phyloP scores from a whole-genome alignment of 306 rosid genomes.

The Prunus davidiana region DNA sequence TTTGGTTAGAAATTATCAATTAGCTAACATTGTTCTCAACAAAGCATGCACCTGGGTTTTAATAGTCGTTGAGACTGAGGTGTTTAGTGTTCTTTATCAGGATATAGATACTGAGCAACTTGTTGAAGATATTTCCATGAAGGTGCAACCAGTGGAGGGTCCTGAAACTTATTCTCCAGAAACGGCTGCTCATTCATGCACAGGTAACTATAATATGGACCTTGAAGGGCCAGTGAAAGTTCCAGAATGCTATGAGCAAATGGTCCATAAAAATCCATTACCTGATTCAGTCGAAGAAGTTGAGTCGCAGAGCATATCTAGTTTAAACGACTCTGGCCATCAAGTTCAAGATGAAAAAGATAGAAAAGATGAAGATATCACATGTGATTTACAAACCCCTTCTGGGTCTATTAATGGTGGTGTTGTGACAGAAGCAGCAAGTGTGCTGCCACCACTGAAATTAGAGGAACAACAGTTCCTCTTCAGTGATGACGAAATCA shows the following conservation, averaged over 20 bases:
- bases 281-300: conserved; percentile 36
- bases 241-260: conserved; percentile 30
- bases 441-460: conserved; percentile 26
- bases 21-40: not conserved
- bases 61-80: conserved; percentile 16
- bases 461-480: conserved; percentile 52
- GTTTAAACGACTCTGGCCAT: conserved; percentile 29
- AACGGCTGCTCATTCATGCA: conserved; percentile 29
- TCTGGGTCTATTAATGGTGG: conserved; percentile 24
- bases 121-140: conserved; percentile 30
- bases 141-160: conserved; percentile 31
- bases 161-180: conserved; percentile 30
- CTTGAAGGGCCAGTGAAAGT: conserved; percentile 27
- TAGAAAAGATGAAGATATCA: conserved; percentile 26
- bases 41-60: not conserved
- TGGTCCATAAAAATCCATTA: conserved; percentile 26
- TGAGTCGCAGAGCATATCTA: conserved; percentile 34
- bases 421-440: conserved; percentile 29
- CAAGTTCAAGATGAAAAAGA: conserved; percentile 33
- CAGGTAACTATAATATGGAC: conserved; percentile 23
- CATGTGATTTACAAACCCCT: conserved; percentile 36
- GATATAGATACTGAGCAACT: conserved; percentile 21
- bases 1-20: not conserved
- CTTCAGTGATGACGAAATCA: conserved; percentile 59
- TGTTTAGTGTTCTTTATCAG: conserved; percentile 26